Percentiles rank a stretch among this genome's conserved stretches.
Conservation (phyloP, 345 rosid genomes). For the Moringa oleifera region DNA sequence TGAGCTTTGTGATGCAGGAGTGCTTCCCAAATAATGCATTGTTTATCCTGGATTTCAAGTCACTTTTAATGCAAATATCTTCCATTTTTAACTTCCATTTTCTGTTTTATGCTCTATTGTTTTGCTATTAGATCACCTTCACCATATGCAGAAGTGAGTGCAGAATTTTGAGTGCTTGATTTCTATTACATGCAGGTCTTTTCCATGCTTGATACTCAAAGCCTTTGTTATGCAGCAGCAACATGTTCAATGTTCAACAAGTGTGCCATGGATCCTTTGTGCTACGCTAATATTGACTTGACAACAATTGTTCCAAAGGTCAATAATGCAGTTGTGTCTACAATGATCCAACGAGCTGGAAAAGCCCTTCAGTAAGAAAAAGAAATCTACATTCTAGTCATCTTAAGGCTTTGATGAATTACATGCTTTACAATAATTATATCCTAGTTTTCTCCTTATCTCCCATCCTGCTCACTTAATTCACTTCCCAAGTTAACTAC, state of each 20-base stretch:
- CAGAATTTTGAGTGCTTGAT: neutral
- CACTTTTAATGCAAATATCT: neutral
- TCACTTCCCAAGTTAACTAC: too few relatives aligned
- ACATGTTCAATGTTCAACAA: conserved; percentile 75
- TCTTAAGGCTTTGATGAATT: too few relatives aligned
- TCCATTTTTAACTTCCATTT: neutral
- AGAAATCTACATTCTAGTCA: neutral
- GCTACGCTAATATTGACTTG: conserved; percentile 70
- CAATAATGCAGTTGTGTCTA: conserved; percentile 66
- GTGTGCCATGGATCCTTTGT: conserved; percentile 80
- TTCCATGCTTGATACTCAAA: conserved; percentile 81
- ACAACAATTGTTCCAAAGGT: conserved; percentile 60
- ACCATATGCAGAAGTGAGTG: neutral
- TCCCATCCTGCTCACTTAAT: too few relatives aligned
- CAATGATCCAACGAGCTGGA: conserved; percentile 85
- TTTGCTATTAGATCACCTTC: neutral
- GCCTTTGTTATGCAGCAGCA: conserved; percentile 69
- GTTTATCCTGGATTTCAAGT: too few relatives aligned
- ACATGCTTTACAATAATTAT: too few relatives aligned
- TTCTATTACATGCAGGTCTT: conserved; percentile 40
- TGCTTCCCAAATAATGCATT: too few relatives aligned
- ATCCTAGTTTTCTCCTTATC: too few relatives aligned
- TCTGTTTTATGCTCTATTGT: neutral
- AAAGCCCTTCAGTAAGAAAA: conserved; percentile 56
- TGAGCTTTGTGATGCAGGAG: too few relatives aligned